Evolutionary conservation across 2,329 filamentous ascomycete species (phyloP).

Genomic region (Byssochlamys sp.): DNA sequence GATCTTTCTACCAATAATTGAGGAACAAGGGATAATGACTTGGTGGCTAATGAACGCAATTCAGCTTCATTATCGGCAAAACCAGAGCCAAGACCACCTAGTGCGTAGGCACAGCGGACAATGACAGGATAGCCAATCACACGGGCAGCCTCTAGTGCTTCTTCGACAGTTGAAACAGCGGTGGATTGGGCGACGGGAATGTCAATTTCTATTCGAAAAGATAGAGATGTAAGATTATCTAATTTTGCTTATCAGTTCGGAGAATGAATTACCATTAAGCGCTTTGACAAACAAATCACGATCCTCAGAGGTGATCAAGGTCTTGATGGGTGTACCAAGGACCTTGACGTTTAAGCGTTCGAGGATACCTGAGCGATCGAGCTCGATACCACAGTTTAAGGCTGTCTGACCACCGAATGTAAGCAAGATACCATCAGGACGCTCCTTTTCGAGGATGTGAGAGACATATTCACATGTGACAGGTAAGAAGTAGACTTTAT

Average conservation of each 20-base stretch:
- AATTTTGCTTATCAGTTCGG: no score
- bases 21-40: constrained; percentile 87
- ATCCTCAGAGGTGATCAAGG: constrained; percentile 96
- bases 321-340: constrained; percentile 90
- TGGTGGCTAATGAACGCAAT: constrained; percentile 78
- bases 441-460: constrained; percentile 91
- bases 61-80: constrained; percentile 83
- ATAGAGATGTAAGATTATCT: no score
- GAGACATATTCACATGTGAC: constrained; percentile 95
- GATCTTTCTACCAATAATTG: constrained; percentile 93
- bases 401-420: constrained; percentile 97
- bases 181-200: constrained; percentile 87
- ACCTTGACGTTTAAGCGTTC: constrained; percentile 85
- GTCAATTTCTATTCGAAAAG: no score
- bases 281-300: constrained; percentile 95
- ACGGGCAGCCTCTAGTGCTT: constrained; percentile 76
- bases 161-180: constrained; percentile 74
- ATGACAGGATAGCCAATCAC: constrained; percentile 94
- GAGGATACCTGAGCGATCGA: constrained; percentile 96
- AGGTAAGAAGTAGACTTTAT: constrained; percentile 97
- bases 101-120: constrained; percentile 86
- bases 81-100: constrained; percentile 88
- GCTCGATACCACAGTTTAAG: constrained; percentile 84
- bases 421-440: constrained; percentile 90
- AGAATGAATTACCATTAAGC: no score